Conservation (phyloP, 768 basidiomycete species). For the Tubosaeta sp. region DNA sequence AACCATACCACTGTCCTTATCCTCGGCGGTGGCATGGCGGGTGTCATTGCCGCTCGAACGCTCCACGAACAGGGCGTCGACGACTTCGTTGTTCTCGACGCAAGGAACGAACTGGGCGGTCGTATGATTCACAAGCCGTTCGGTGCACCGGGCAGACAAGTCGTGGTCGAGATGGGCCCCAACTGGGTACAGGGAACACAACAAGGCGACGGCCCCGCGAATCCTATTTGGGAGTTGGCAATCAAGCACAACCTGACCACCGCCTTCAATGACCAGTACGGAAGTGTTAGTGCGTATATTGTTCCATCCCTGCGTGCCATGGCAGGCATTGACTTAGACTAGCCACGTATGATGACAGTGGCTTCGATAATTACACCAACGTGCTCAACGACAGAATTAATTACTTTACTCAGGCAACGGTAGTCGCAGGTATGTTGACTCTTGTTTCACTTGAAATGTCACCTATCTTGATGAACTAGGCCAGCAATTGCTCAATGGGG, state of each 20-base stretch:
- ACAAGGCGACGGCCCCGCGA: slow-evolving; percentile 43
- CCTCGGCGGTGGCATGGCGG: slow-evolving; percentile 63
- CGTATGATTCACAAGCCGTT: slow-evolving; percentile 49
- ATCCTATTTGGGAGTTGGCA: slow-evolving; percentile 56
- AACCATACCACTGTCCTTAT: slow-evolving; percentile 44
- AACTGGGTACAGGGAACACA: slow-evolving; percentile 60
- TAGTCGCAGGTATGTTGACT: slow-evolving; percentile 38
- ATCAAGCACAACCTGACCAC: slow-evolving; percentile 48
- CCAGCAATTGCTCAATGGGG: slow-evolving; percentile 8
- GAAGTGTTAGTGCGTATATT: slow-evolving; percentile 37
- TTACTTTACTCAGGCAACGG: slow-evolving; percentile 38
- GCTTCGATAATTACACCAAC: slow-evolving; percentile 44
- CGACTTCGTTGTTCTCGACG: slow-evolving; percentile 62
- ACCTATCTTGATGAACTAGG: slow-evolving; percentile 20
- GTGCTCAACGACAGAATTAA: slow-evolving; percentile 38
- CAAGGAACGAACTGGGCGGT: slow-evolving; percentile 54
- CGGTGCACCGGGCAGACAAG: slow-evolving; percentile 35
- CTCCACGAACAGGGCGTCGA: slow-evolving; percentile 49
- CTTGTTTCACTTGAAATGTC: slow-evolving; percentile 42
- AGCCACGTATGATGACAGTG: slow-evolving; percentile 55
- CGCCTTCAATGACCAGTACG: slow-evolving; percentile 41
- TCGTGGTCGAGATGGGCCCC: slow-evolving; percentile 52
- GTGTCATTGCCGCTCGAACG: slow-evolving; percentile 60
- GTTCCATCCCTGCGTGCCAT: background rate
- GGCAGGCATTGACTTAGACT: background rate